A percentile compares a stretch with the other conserved stretches of the same genome.
Evolutionary conservation across 1,284 basidiomycete species (phyloP).

Genomic region (Volvariella surrecta): DNA sequence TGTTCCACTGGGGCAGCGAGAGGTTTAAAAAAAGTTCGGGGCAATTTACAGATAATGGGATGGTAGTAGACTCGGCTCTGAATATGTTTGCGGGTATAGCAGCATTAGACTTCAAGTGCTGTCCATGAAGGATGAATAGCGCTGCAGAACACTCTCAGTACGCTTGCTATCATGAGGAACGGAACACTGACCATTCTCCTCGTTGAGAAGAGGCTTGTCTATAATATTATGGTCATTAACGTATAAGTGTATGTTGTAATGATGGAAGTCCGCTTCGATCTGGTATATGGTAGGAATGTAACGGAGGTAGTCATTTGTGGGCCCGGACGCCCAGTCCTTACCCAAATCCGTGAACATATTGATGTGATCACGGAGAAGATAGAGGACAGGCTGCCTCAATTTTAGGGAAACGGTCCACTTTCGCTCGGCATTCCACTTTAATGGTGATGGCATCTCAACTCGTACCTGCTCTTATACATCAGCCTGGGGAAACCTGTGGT

Average conservation of each 20-base stretch:
- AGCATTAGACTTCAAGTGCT: constrained; percentile 39
- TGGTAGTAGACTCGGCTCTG: constrained; percentile 58
- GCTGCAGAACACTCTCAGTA: constrained; percentile 33
- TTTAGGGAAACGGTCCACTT: constrained; percentile 71
- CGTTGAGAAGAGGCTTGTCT: constrained; percentile 69
- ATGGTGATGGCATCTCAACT: constrained; percentile 54
- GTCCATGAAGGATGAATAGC: constrained; percentile 62
- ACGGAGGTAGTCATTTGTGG: constrained; percentile 67
- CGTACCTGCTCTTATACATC: constrained; percentile 35
- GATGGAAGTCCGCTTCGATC: constrained; percentile 61
- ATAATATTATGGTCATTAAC: constrained; percentile 95
- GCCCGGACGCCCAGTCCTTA: constrained; percentile 83
- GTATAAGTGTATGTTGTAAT: constrained; percentile 76
- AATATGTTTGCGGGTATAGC: constrained; percentile 67
- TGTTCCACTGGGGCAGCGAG: constrained; percentile 83
- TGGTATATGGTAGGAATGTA: constrained; percentile 80
- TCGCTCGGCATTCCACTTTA: constrained; percentile 63
- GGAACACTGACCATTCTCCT: constrained; percentile 71
- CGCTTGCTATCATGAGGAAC: background rate
- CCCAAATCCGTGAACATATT: constrained; percentile 86
- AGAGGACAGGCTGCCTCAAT: constrained; percentile 65
- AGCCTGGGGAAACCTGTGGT: constrained; percentile 4
- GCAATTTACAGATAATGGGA: constrained; percentile 60
- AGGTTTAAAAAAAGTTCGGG: constrained; percentile 53
- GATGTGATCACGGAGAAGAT: constrained; percentile 83